These are phyloP conservation scores for Scytalidium lignicola DNA, from an alignment of 2,329 filamentous ascomycete species.

Conservation along the genomic window DNA sequence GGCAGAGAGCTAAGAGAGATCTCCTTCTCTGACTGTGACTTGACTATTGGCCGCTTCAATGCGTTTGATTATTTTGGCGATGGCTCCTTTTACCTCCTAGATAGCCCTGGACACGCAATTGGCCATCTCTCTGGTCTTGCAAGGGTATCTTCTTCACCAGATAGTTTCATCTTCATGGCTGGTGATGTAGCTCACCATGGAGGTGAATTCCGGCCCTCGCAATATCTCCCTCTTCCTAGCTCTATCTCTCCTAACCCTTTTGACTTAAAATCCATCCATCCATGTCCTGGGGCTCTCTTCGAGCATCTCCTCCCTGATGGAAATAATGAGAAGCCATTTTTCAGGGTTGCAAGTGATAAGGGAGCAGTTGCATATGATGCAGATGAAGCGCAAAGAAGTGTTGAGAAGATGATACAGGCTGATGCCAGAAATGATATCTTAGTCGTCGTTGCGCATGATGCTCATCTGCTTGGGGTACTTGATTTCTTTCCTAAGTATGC, in stretches of 20 bases:
- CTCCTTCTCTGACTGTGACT: slow-evolving; percentile 22
- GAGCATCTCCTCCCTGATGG: slow-evolving; percentile 31
- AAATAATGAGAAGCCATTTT: slow-evolving; percentile 27
- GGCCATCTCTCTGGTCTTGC: slow-evolving; percentile 47
- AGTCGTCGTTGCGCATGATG: slow-evolving; percentile 43
- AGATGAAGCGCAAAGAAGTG: slow-evolving; percentile 31
- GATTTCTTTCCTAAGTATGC: slow-evolving; percentile 45
- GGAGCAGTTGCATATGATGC: slow-evolving; percentile 19
- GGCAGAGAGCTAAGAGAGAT: slow-evolving; percentile 30
- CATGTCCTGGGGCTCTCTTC: slow-evolving; percentile 38
- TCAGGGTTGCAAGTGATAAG: slow-evolving; percentile 15
- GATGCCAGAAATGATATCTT: slow-evolving; percentile 40
- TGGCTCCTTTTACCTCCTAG: slow-evolving; percentile 49
- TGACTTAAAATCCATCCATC: slow-evolving; percentile 13
- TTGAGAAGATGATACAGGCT: slow-evolving; percentile 39
- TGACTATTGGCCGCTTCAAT: slow-evolving; percentile 40
- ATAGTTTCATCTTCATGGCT: slow-evolving; percentile 44
- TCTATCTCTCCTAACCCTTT: slow-evolving; percentile 36
- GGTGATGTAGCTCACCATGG: slow-evolving; percentile 42
- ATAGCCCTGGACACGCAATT: slow-evolving; percentile 46
- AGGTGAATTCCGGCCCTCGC: slow-evolving; percentile 39
- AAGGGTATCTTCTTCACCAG: slow-evolving; percentile 29
- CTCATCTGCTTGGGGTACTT: slow-evolving; percentile 34
- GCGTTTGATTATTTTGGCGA: slow-evolving; percentile 50
- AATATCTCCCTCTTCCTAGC: slow-evolving; percentile 33